Base-by-base conservation (phyloP, 768 basidiomycete genomes). In the Mycena vulgaris region DNA sequence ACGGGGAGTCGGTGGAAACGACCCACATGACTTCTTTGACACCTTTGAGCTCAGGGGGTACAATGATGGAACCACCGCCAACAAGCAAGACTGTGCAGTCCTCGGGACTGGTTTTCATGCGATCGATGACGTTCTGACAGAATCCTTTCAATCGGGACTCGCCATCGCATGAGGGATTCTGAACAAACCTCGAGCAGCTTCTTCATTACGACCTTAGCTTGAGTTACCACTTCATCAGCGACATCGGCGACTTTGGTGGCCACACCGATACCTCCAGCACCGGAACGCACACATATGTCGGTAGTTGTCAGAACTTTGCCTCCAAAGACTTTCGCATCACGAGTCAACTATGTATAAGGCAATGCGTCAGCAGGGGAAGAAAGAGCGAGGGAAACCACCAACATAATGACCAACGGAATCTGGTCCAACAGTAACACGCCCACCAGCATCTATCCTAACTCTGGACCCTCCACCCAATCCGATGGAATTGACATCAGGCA, bases 391-490 rank as follows among this genome's bases (percentile, higher is more conserved):
- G 19, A 25, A 49, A 31, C 28, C 9, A 13, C 40, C 25, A 39
- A 81, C 79, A 47, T 78, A 70, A 75, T 90, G 88, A 0, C 91
- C 91, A 21, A 92, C 89, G 1, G 90, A 92, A 73, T 90, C 87
- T 14, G 91, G 91, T 0, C 91, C 91, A 37, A 92, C 83, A 0
- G 85, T 82, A 28, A 89, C 84, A 56, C 78, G 83, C 25, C 83
- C 79, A 19, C 68, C 74, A 56, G 78, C 75, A 59, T 76, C 74
- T 27, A 78, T 66, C 48, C 84, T 83, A 27, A 91, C 81, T 42
- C 85, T 77, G 10, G 90, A 91, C 10, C 91, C 91, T 52, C 91
- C 91, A 52, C 91, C 91, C 19, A 92, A 84, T 14, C 88, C 91
- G 62, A 91, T 85, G 42, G 88, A 89, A 60, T 80, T 75, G 30